phyloP scores from a whole-genome alignment of 257 asterid species.

The Przewalskia tangutica region DNA sequence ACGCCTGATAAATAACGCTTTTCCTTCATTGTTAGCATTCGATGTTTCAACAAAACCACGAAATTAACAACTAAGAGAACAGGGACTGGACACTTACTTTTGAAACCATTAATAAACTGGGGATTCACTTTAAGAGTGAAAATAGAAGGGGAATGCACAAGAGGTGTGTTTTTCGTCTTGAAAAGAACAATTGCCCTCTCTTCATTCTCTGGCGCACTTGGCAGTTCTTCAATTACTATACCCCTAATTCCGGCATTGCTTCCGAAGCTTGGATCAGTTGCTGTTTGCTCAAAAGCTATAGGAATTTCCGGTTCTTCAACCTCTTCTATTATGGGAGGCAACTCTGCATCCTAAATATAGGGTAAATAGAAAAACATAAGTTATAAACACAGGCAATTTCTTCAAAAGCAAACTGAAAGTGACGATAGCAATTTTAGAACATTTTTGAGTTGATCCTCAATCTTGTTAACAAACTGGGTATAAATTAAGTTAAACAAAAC shows the following conservation, averaged over 20 bases:
- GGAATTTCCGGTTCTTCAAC: conserved; percentile 38
- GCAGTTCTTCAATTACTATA: conserved; percentile 59
- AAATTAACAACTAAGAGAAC: not conserved
- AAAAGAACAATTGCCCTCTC: conserved; percentile 75
- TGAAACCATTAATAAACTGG: conserved; percentile 30
- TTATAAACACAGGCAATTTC: not conserved
- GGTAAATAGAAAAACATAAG: not conserved
- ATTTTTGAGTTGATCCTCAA: not conserved
- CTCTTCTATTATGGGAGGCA: conserved; percentile 65
- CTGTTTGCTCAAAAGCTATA: conserved; percentile 18
- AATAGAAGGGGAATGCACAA: conserved; percentile 31
- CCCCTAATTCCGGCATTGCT: conserved; percentile 26
- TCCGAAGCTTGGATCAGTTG: conserved; percentile 11
- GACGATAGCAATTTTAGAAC: not conserved
- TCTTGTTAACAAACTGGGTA: not conserved
- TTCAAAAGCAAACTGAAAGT: not conserved
- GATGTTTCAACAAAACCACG: too few species aligned
- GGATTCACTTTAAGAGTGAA: conserved; percentile 44
- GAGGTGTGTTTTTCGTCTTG: conserved; percentile 27
- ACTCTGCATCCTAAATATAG: conserved; percentile 48
- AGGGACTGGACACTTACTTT: conserved; percentile 31
- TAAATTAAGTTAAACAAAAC: not conserved
- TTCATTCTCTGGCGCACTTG: conserved; percentile 29
- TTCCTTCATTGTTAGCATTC: not conserved
- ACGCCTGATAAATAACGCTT: not conserved